phyloP scores from a whole-genome alignment of 1,139 yeast genomes.

The Debaryomyces singareniensis region DNA sequence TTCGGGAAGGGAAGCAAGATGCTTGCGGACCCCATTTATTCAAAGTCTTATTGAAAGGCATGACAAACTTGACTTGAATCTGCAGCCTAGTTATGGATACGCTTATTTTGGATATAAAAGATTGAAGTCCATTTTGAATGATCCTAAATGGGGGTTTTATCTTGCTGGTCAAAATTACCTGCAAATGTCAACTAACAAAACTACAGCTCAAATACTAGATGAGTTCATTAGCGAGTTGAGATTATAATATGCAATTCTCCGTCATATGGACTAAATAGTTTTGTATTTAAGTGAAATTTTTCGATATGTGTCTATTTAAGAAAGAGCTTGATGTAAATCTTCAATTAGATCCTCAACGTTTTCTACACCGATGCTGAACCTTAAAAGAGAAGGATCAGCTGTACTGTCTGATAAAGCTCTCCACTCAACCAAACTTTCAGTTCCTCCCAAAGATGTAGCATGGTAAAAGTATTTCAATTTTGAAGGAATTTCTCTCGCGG shows the following conservation, averaged over 20 bases:
- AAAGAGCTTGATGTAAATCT: slow-evolving; percentile 41
- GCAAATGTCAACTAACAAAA: not conserved
- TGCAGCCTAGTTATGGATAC: slow-evolving; percentile 32
- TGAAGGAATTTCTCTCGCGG: slow-evolving; percentile 62
- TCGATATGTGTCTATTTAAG: too few species aligned
- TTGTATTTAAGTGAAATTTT: too few species aligned
- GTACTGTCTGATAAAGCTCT: slow-evolving; percentile 65
- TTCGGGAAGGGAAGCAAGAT: slow-evolving; percentile 35
- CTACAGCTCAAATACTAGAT: not conserved
- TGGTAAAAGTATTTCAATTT: slow-evolving; percentile 70
- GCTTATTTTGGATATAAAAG: slow-evolving; percentile 27
- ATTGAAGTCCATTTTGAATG: slow-evolving; percentile 9
- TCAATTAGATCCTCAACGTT: slow-evolving; percentile 63
- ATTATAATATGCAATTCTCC: not conserved
- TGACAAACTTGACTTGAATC: slow-evolving; percentile 4
- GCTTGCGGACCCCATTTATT: slow-evolving; percentile 28
- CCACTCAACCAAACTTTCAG: slow-evolving; percentile 89
- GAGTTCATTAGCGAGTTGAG: not conserved
- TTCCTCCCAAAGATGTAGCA: slow-evolving; percentile 93
- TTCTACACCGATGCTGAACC: slow-evolving; percentile 79
- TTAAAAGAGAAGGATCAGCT: slow-evolving; percentile 50
- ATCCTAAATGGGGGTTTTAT: slow-evolving; percentile 22
- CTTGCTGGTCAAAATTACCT: slow-evolving; percentile 1
- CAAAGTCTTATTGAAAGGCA: slow-evolving; percentile 6
- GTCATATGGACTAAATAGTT: too few species aligned